A percentile compares a stretch with the other conserved stretches of the same genome.
These are phyloP conservation scores for Chrysochromulina parva DNA, from an alignment of 78 protist genomes.

Conservation along the genomic window DNA sequence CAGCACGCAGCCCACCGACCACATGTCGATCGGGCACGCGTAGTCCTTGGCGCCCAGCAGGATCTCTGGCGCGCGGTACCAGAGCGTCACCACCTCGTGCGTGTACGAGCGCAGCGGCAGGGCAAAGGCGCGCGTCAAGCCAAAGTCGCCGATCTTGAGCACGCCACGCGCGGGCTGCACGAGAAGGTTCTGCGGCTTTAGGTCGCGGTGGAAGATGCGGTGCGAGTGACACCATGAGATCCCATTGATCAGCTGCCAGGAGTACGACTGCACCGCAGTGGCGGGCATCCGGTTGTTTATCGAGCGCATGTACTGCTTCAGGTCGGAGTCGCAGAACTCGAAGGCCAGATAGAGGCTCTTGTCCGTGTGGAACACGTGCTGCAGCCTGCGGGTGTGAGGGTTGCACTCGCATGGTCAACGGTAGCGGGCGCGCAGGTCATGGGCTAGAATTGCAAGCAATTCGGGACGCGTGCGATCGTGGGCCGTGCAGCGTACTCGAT, in stretches of 20 bases:
- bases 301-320: background rate
- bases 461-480: background rate
- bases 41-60: too few species aligned
- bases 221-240: slow-evolving; percentile 63
- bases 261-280: background rate
- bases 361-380: background rate
- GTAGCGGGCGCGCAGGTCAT: too few species aligned
- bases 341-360: slow-evolving; percentile 37
- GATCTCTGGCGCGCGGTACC: too few species aligned
- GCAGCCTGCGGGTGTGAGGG: background rate
- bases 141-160: slow-evolving; percentile 44
- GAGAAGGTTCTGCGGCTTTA: slow-evolving; percentile 66
- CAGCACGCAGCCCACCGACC: too few species aligned
- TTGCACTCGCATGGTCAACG: too few species aligned
- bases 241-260: slow-evolving; percentile 56
- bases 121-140: slow-evolving; percentile 44
- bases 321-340: slow-evolving; percentile 21
- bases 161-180: background rate
- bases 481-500: slow-evolving; percentile 51
- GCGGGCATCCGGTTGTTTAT: background rate
- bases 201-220: slow-evolving; percentile 27
- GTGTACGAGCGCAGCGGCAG: slow-evolving; percentile 5
- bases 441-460: too few species aligned
- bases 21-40: too few species aligned
- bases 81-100: slow-evolving; percentile 7